Evolutionary conservation across 495 filamentous ascomycete species (phyloP).

Genomic region (Neurospora pannonica): DNA sequence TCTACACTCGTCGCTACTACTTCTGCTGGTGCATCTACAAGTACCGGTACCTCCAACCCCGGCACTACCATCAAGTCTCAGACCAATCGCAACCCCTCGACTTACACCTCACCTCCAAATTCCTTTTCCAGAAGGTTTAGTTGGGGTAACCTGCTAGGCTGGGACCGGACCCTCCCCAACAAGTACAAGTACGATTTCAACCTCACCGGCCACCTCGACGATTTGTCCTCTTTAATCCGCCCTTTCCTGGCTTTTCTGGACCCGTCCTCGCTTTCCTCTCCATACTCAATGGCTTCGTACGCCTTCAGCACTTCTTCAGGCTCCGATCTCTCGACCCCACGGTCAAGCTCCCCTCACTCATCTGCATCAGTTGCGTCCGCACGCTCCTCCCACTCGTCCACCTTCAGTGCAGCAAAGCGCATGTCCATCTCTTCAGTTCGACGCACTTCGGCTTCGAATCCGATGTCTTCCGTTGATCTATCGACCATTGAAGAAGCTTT

Average conservation of each 20-base stretch:
- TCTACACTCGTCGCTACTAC: not conserved
- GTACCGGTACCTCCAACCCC: not conserved
- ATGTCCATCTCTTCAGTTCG: conserved; percentile 41
- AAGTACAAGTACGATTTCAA: too few species aligned
- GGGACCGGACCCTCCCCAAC: not conserved
- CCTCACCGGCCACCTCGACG: not conserved
- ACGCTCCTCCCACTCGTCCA: conserved; percentile 42
- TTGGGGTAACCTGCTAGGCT: not conserved
- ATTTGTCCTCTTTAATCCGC: conserved; percentile 4
- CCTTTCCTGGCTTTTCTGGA: conserved; percentile 14
- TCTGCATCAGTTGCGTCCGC: conserved; percentile 34
- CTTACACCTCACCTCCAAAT: not conserved
- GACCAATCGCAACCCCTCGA: not conserved
- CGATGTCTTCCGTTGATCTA: conserved; percentile 44
- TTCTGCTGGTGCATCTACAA: not conserved
- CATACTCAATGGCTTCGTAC: conserved; percentile 42
- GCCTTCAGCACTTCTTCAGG: conserved; percentile 30
- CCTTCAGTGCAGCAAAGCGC: conserved; percentile 37
- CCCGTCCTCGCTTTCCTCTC: conserved; percentile 9
- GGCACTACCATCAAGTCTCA: not conserved
- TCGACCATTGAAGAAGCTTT: conserved; percentile 43
- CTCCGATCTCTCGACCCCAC: conserved; percentile 45
- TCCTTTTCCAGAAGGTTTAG: not conserved
- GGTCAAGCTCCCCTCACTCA: conserved; percentile 37
- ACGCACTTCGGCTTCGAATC: conserved; percentile 42